A percentile compares a stretch with the other conserved stretches of the same genome.
These are phyloP conservation scores for Ammopiptanthus mongolicus DNA, from an alignment of 306 rosid genomes.

Conservation along the genomic window DNA sequence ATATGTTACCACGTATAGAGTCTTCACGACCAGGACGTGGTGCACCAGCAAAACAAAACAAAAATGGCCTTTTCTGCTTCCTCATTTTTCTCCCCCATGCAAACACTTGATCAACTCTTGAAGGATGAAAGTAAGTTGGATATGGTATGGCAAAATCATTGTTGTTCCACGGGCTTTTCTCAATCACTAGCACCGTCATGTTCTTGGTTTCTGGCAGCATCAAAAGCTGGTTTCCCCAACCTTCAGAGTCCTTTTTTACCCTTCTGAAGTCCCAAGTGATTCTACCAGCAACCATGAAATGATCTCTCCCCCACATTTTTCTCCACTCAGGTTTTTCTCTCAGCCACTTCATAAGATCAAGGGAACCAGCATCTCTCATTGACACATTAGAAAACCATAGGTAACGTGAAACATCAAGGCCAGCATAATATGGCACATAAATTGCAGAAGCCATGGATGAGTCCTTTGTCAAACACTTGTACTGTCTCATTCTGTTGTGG, in stretches of 20 bases:
- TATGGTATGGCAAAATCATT: conserved; percentile 64
- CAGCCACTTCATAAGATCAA: conserved; percentile 40
- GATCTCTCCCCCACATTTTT: conserved; percentile 60
- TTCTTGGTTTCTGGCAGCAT: conserved; percentile 48
- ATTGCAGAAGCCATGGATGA: conserved; percentile 53
- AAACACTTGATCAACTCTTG: conserved; percentile 17
- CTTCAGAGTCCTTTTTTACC: conserved; percentile 28
- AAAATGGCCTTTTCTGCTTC: conserved; percentile 23
- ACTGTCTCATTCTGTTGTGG: conserved; percentile 47
- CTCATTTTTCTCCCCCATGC: conserved; percentile 43
- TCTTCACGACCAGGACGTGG: conserved; percentile 45
- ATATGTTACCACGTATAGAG: conserved; percentile 40
- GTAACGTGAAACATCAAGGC: conserved; percentile 54
- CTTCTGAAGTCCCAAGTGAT: conserved; percentile 81
- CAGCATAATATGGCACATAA: conserved; percentile 68
- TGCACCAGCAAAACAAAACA: conserved; percentile 57
- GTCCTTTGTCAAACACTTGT: conserved; percentile 47
- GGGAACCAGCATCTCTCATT: conserved; percentile 40
- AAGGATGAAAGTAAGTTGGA: conserved; percentile 58
- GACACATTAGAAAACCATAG: conserved; percentile 43
- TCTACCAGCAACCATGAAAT: conserved; percentile 60
- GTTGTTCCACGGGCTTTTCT: conserved; percentile 59
- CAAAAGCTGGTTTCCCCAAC: conserved; percentile 65
- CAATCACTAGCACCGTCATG: conserved; percentile 63
- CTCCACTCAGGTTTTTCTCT: conserved; percentile 45